These are phyloP conservation scores for Oryza australiensis DNA, from an alignment of 176 grass and related monocot species.

Conservation along the genomic window DNA sequence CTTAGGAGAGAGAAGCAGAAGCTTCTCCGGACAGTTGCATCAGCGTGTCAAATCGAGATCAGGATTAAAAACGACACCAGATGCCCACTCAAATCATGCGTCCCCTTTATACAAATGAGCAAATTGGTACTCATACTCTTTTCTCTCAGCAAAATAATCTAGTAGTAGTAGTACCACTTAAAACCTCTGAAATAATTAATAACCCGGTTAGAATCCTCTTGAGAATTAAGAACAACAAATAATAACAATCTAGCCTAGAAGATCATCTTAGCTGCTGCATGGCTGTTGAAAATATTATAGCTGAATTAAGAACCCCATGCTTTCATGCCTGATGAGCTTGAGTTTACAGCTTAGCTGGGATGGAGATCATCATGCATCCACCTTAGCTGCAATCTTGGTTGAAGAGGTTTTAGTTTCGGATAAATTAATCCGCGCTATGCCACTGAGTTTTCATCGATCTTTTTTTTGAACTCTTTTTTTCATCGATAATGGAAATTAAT, in stretches of 20 bases:
- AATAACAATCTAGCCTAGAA: conserved; percentile 27
- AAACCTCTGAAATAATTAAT: not conserved
- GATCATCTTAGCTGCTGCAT: not conserved
- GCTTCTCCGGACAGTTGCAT: conserved; percentile 1
- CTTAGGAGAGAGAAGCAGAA: not conserved
- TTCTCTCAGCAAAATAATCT: not conserved
- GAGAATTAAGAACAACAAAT: not conserved
- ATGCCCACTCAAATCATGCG: conserved; percentile 36
- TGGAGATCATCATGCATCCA: not conserved
- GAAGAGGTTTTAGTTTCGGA: not conserved
- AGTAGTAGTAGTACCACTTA: not conserved
- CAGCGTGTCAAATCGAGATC: conserved; percentile 40
- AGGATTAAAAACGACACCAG: conserved; percentile 34
- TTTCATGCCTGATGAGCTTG: not conserved
- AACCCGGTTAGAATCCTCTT: not conserved
- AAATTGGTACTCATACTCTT: not conserved
- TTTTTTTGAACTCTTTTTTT: not conserved
- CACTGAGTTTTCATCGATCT: not conserved
- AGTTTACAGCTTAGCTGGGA: not conserved
- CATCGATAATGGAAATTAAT: not conserved
- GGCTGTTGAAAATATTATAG: not conserved
- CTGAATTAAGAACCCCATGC: not conserved
- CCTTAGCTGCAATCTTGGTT: not conserved
- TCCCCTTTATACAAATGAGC: conserved; percentile 29
- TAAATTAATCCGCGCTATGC: not conserved